These are phyloP conservation scores for Metschnikowia corniflorae DNA, from an alignment of 805 yeast species.

Conservation along the genomic window DNA sequence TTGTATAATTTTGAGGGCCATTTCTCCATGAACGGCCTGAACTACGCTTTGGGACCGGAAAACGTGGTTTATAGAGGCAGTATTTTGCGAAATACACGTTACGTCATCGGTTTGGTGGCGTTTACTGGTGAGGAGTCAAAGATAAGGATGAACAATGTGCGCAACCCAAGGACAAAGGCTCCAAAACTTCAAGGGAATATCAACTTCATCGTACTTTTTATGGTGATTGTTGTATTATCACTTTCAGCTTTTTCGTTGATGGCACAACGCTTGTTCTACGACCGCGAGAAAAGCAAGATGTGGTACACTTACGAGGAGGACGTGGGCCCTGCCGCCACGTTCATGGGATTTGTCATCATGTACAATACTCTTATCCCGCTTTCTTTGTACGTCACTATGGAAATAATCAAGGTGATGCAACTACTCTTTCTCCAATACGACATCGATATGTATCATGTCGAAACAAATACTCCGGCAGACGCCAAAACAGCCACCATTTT, in stretches of 20 bases:
- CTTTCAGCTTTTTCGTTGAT: conserved; percentile 78
- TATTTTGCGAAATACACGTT: conserved; percentile 76
- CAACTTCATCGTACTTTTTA: conserved; percentile 77
- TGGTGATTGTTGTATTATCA: conserved; percentile 77
- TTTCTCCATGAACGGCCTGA: conserved; percentile 37
- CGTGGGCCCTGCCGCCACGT: conserved; percentile 81
- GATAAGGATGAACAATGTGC: conserved; percentile 90
- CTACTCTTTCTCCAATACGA: conserved; percentile 80
- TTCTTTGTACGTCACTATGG: conserved; percentile 94
- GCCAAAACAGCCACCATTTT: conserved; percentile 93
- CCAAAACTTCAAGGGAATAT: conserved; percentile 85
- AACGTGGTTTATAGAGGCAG: conserved; percentile 91
- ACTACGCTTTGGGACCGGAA: conserved; percentile 66
- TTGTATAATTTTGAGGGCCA: conserved; percentile 89
- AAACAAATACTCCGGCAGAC: conserved; percentile 85
- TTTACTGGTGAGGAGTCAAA: conserved; percentile 96
- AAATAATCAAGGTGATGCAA: conserved; percentile 87
- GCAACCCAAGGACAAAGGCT: conserved; percentile 85
- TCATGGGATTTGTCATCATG: conserved; percentile 97
- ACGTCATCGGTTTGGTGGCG: conserved; percentile 72
- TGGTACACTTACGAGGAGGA: conserved; percentile 78
- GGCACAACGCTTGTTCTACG: conserved; percentile 61
- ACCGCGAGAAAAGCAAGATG: conserved; percentile 34
- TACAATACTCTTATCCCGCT: conserved; percentile 93
- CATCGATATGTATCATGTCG: conserved; percentile 88